These are phyloP conservation scores for Trametes maxima DNA, from an alignment of 768 basidiomycete genomes.

Conservation along the genomic window DNA sequence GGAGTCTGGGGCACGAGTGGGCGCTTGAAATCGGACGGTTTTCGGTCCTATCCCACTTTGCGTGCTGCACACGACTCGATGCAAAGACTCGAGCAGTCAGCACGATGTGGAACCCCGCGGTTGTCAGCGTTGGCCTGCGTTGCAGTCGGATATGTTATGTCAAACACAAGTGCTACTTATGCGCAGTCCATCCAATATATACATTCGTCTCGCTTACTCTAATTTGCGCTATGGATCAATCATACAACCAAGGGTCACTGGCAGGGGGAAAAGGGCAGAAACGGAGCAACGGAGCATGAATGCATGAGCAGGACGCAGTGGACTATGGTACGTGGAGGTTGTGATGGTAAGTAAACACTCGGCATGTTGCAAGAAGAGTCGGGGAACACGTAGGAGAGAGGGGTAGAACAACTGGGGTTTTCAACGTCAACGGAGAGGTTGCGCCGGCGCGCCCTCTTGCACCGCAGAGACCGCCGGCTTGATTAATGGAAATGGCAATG, in stretches of 20 bases:
- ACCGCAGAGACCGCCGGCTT: conserved; percentile 19
- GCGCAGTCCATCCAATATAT: conserved; percentile 25
- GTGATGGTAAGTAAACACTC: conserved; percentile 21
- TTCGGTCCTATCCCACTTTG: no score
- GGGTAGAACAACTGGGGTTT: conserved; percentile 6
- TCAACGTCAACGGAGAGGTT: conserved; percentile 4
- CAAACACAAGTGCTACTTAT: neutral
- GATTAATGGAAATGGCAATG: conserved; percentile 11
- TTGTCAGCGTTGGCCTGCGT: no score
- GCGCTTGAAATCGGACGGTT: neutral
- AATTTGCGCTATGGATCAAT: conserved; percentile 27
- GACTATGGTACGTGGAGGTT: conserved; percentile 30
- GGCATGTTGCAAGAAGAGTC: conserved; percentile 11
- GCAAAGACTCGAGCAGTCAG: no score
- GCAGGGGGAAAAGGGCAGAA: neutral
- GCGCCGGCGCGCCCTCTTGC: conserved; percentile 13
- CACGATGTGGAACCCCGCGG: no score
- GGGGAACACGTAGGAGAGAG: neutral
- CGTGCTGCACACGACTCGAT: no score
- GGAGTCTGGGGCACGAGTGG: neutral
- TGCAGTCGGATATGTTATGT: neutral
- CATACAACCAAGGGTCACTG: conserved; percentile 29
- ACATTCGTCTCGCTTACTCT: conserved; percentile 26
- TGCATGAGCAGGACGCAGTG: conserved; percentile 21
- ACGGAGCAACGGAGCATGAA: conserved; percentile 23